Evolutionary conservation across 2,329 filamentous ascomycete species (phyloP), one percentile per base, ranked within the genome.

Genomic region (Endothia cerciana): DNA sequence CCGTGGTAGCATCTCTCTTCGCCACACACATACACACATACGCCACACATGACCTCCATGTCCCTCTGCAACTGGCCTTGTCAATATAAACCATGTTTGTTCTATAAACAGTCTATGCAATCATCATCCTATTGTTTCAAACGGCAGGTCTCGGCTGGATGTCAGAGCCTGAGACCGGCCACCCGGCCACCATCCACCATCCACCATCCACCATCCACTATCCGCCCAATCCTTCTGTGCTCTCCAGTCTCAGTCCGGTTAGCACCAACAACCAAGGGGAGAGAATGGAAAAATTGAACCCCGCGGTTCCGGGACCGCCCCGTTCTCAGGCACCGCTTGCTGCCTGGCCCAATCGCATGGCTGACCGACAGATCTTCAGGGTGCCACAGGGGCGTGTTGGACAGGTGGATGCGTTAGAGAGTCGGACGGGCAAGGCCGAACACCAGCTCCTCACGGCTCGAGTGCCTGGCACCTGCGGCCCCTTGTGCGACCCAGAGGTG

Each of bases 111-210:
- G 53, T 43, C 55, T n/a, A 59, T 30, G 41, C 22, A 17, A 22
- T 22, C 13, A 51, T 30, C 47, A 28, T 28, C 11, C 25, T 15
- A 28, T 62, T 59, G 55, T 63, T 60, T 63, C 55, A 22, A 60
- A 62, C 36, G 40, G 43, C 45, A 58, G 60, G 64, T 63, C 64
- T 63, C 60, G 60, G 55, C 64, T 61, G 43, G 45, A 47, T 60
- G 64, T 63, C 36, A 60, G 60, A 66, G 60, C 36, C 53, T 63
- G 64, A 66, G 64, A 66, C 64, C 64, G 43, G 19, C 59, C 41
- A 38, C 41, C 43, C 25, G 47, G 47, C 47, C 45, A 13, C 56
- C 19, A 60, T 17, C n/a, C 49, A 25, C n/a, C 56, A 64, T 36
- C 62, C 28, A n/a, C 49, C 49, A n/a, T n/a, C 45, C 45, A 13